These are phyloP conservation scores for Quercus lobata DNA, from an alignment of 331 rosid species.

Conservation along the genomic window DNA sequence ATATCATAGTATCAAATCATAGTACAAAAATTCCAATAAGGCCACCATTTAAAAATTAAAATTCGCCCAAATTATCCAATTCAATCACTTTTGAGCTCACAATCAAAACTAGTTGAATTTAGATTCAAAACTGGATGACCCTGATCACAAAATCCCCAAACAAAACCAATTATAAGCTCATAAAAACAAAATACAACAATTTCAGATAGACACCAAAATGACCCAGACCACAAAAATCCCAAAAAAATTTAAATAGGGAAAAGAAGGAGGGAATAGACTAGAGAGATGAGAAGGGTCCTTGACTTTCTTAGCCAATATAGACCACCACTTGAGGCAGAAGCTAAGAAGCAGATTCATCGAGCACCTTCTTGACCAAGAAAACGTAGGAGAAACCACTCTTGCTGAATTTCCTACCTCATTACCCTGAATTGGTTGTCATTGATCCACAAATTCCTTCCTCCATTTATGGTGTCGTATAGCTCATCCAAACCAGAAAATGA, in stretches of 20 bases:
- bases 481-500: constrained; percentile 86
- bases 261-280: constrained; percentile 36
- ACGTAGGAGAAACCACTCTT: constrained; percentile 90
- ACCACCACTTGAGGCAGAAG: constrained; percentile 26
- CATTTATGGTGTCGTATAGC: constrained; percentile 73
- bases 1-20: not conserved
- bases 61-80: not conserved
- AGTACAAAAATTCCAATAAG: not conserved
- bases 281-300: constrained; percentile 70
- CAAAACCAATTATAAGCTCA: not conserved
- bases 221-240: constrained; percentile 4
- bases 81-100: not conserved
- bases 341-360: constrained; percentile 32
- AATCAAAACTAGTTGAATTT: not conserved
- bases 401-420: constrained; percentile 67
- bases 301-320: constrained; percentile 59
- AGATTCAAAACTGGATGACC: not conserved
- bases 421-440: constrained; percentile 81
- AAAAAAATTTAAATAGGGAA: not conserved
- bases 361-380: constrained; percentile 75
- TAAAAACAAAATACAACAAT: not conserved
- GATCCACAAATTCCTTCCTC: constrained; percentile 86
- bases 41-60: constrained; percentile 11
- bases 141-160: constrained; percentile 11
- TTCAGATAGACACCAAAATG: not conserved